phyloP scores from a whole-genome alignment of 176 grass and related monocot genomes.

The Oryza officinalis region DNA sequence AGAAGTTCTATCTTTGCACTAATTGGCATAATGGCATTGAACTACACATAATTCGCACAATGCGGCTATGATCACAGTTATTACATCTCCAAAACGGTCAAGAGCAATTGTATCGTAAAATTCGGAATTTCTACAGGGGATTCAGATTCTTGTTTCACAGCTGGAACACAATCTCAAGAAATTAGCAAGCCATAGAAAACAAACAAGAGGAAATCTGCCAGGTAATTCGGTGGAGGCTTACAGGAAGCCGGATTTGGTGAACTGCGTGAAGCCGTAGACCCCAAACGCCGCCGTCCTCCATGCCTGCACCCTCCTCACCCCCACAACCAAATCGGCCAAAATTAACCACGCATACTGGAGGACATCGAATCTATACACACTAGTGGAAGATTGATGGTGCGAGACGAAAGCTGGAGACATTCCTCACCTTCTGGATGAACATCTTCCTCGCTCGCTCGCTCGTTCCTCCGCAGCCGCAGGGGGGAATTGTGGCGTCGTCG shows the following conservation, averaged over 20 bases:
- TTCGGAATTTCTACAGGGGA: background rate
- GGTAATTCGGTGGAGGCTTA: conserved; percentile 27
- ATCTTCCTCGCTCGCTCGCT: conserved; percentile 13
- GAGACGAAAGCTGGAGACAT: background rate
- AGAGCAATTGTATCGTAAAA: background rate
- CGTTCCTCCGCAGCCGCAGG: too few species aligned
- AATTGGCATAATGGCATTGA: background rate
- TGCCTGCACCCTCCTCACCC: conserved; percentile 42
- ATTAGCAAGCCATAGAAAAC: background rate
- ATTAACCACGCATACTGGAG: background rate
- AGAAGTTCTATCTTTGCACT: background rate
- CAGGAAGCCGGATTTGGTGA: conserved; percentile 90
- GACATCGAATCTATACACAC: background rate
- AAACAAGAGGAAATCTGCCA: background rate
- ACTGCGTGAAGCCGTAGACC: conserved; percentile 88
- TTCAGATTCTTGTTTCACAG: background rate
- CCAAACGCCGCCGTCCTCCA: conserved; percentile 85
- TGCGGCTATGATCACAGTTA: background rate
- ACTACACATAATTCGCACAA: background rate
- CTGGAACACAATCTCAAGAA: background rate
- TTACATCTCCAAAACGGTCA: background rate
- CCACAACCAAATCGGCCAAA: background rate
- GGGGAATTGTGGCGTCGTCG: too few species aligned
- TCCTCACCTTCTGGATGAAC: conserved; percentile 75
- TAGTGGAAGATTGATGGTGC: background rate